Evolutionary conservation across 2,329 filamentous ascomycete genomes (phyloP).

Genomic region (Diaporthe vaccinii): DNA sequence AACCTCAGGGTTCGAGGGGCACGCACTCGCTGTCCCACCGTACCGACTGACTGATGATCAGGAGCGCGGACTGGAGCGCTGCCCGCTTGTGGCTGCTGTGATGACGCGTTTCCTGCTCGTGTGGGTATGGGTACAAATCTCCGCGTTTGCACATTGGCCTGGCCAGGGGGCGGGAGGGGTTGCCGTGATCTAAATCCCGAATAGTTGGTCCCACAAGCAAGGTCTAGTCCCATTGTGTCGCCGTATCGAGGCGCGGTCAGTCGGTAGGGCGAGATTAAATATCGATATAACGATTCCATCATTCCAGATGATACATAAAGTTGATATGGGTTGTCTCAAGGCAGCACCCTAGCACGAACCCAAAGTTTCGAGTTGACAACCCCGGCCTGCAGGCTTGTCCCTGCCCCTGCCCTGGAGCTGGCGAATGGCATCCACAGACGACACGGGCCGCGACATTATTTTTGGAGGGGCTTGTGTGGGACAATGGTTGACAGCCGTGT

Average conservation of each 20-base stretch:
- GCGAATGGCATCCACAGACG: constrained; percentile 1
- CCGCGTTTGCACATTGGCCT: constrained; percentile 19
- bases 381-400: constrained; percentile 18
- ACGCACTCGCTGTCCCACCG: constrained; percentile 16
- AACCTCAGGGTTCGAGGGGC: constrained; percentile 4
- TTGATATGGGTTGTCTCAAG: constrained; percentile 23
- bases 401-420: neutral
- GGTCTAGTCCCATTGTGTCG: constrained; percentile 34
- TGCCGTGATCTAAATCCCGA: constrained; percentile 41
- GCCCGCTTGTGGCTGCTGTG: neutral
- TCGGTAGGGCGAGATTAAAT: constrained; percentile 29
- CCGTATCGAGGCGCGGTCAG: neutral
- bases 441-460: constrained; percentile 34
- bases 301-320: constrained; percentile 15
- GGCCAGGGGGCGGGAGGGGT: constrained; percentile 17
- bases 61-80: constrained; percentile 22
- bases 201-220: constrained; percentile 36
- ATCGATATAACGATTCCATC: constrained; percentile 16
- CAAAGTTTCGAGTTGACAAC: constrained; percentile 31
- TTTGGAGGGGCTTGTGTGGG: constrained; percentile 21
- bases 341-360: constrained; percentile 16
- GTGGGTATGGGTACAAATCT: constrained; percentile 32
- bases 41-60: constrained; percentile 23
- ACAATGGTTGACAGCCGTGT: constrained; percentile 24
- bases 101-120: constrained; percentile 33